These are phyloP conservation scores for Zymoseptoria ardabiliae DNA, from an alignment of 2,329 filamentous ascomycete genomes.

Conservation along the genomic window DNA sequence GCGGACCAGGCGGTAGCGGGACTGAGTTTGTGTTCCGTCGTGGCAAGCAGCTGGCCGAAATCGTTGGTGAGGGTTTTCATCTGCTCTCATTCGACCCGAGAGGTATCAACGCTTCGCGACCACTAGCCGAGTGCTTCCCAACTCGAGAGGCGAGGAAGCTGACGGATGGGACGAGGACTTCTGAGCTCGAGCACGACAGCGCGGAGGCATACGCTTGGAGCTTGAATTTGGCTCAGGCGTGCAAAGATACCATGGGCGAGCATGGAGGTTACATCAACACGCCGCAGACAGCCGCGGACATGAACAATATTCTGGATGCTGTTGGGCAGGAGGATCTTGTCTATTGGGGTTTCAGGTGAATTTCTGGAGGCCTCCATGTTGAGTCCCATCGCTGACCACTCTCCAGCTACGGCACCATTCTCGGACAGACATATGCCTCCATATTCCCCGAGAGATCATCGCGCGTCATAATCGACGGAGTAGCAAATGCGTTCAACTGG, in stretches of 20 bases:
- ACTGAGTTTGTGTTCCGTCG: constrained; percentile 16
- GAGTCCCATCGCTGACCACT: not conserved
- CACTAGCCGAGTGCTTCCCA: constrained; percentile 14
- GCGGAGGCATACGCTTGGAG: constrained; percentile 17
- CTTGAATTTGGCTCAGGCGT: constrained; percentile 15
- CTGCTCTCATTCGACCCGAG: constrained; percentile 18
- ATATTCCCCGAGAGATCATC: constrained; percentile 39
- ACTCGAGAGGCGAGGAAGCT: constrained; percentile 7
- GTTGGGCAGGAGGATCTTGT: constrained; percentile 25
- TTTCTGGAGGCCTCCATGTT: not conserved
- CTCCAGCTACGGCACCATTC: constrained; percentile 37
- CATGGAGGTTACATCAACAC: constrained; percentile 19
- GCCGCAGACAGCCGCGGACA: constrained; percentile 18
- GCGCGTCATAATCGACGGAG: constrained; percentile 39
- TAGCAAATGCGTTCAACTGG: constrained; percentile 37
- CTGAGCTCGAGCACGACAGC: constrained; percentile 16
- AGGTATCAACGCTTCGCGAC: constrained; percentile 16
- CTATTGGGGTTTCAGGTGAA: constrained; percentile 34
- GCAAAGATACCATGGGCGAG: constrained; percentile 15
- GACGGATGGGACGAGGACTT: constrained; percentile 6
- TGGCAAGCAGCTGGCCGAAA: constrained; percentile 17
- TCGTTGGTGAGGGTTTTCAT: constrained; percentile 17
- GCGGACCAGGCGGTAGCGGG: constrained; percentile 15
- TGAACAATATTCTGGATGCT: constrained; percentile 19
- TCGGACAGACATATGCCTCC: constrained; percentile 41